Base-by-base conservation (phyloP, 2,329 filamentous ascomycete genomes). In the Diaporthe australafricana region DNA sequence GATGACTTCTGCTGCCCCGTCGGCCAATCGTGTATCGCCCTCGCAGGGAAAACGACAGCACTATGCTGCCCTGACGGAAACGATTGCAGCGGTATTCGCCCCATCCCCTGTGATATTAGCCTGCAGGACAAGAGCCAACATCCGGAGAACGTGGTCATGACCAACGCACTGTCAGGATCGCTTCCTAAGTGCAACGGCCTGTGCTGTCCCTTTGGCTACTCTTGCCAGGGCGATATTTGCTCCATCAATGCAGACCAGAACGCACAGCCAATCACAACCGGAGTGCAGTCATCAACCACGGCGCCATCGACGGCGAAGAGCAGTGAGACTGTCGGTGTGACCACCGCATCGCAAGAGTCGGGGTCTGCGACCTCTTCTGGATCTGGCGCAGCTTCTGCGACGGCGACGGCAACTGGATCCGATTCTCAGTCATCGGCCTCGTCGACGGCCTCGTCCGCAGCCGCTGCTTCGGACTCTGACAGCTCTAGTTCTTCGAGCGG, bases 171-270 rank as follows among this genome's bases (percentile, higher is more conserved):
- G 38, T 84, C 85, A 22, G 84, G 87, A 12, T 81, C 84, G 14
- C 83, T 95, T 17, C 81, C 83, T 2, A 85, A 81, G 25, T 95
- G 93, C 76, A 91, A 87, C 17, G 80, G 74, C 76, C 68, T 76
- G n/a, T 95, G 93, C 81, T 95, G 93, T 78, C 93, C 93, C 0
- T 91, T 91, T 80, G 93, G 93, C 3, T 95, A 92, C 81, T 82
- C 84, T 1, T 95, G 93, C 81, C 80, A 86, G 45, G 79, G 78
- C 67, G 82, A 82, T 52, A 71, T 83, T 73, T 94, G 92, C 76
- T 78, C 84, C 14, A 84, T 82, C 75, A 80, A 90, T 73, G 74
- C 81, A 20, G 86, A 92, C 76, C 88, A 92, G 77, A 82, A 80
- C 68, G 78, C 75, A 27, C 74, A 77, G 35, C 77, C 78, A 17